Percentiles rank a stretch among this genome's conserved stretches.
These are phyloP conservation scores for Rhizopogon sp. DNA, from an alignment of 768 basidiomycete species.

Conservation along the genomic window DNA sequence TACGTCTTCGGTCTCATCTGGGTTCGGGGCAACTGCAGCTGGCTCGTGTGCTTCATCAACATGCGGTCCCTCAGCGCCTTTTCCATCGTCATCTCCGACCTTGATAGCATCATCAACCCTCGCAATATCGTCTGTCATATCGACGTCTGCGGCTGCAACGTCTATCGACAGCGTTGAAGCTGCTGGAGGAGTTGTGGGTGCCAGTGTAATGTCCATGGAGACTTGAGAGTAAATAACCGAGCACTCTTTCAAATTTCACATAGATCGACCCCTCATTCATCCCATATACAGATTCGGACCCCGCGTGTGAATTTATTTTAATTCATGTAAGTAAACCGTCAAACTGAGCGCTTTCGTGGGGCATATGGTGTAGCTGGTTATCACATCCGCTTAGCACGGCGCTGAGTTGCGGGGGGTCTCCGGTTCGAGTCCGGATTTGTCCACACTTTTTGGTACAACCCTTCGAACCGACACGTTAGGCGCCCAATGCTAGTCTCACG, in stretches of 20 bases:
- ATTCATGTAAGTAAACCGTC: no score
- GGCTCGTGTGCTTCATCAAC: not conserved
- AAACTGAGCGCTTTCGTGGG: slow-evolving; percentile 5
- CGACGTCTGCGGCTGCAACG: not conserved
- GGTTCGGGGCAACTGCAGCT: not conserved
- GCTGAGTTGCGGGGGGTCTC: slow-evolving; percentile 32
- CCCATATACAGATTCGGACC: no score
- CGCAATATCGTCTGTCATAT: not conserved
- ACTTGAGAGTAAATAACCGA: no score
- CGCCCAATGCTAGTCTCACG: no score
- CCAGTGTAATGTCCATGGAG: no score
- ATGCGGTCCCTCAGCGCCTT: not conserved
- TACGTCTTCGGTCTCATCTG: not conserved
- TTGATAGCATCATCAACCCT: not conserved
- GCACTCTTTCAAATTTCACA: no score
- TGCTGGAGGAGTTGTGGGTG: no score
- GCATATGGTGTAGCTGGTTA: slow-evolving; percentile 38
- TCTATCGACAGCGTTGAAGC: not conserved
- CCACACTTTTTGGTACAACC: slow-evolving; percentile 25
- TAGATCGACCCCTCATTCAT: no score
- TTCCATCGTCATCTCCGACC: not conserved
- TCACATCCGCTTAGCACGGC: slow-evolving; percentile 35
- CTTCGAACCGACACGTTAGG: not conserved
- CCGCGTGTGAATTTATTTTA: no score
- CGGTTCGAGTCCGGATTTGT: slow-evolving; percentile 37